Evolutionary conservation across 1,284 basidiomycete species (phyloP), one percentile per base, ranked within the genome.

Genomic region (Pterulicium gracile): DNA sequence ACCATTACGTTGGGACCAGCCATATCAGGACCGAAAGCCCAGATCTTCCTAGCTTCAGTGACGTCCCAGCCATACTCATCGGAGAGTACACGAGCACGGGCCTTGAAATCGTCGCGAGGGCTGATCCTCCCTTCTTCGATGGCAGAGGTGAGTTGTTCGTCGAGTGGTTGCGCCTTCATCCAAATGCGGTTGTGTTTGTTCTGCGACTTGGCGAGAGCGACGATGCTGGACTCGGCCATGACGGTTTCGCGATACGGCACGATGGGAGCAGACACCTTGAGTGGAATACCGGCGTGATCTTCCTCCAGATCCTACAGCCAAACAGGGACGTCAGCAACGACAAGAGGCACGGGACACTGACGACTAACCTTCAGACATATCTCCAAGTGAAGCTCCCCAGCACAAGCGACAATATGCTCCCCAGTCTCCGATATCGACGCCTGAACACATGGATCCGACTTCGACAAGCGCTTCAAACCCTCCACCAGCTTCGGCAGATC

Each of bases 121-220:
- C 61, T 88, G 64, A 99, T 68, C 63, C 79, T 82, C 61, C 95
- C 95, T 52, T 58, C 61, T 69, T 98, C 95, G 60, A 99, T 98
- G 54, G 91, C 94, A 60, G 80, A 79, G 55, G 90, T 84, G 51
- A 98, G 81, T 66, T 97, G 93, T 64, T 98, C 96, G 32, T 89
- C 91, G 52, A 98, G 66, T 43, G 96, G 95, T 70, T 82, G 58
- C 40, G 96, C 95, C 77, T 92, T 93, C 55, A 87, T 81, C 67
- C 85, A 98, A 52, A 98, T 77, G 77, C 95, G 90, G 68, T 98
- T 98, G 84, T 98, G 96, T 81, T 99, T 99, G 81, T 99, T 98
- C 75, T 98, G 95, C 45, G 96, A 98, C 71, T 99, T 99, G 56
- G 96, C 98, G 47, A 99, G 77, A 35, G 96, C 95, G 54, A 90